These are phyloP conservation scores for Haplosporangium sp. DNA, from an alignment of 371 early-diverging fungal genomes.

Conservation along the genomic window DNA sequence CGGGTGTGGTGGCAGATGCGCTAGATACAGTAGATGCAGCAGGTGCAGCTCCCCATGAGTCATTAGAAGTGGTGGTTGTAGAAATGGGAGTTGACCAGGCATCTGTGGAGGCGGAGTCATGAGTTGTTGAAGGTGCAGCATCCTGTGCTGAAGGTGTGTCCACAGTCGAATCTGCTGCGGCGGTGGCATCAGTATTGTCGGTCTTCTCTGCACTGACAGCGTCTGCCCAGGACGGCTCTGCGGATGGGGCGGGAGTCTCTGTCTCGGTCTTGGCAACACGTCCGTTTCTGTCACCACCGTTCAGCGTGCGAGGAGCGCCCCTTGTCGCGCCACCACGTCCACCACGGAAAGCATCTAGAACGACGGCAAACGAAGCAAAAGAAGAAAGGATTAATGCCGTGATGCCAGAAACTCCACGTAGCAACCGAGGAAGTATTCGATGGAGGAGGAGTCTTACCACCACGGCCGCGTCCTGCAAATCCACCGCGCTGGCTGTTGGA, in stretches of 20 bases:
- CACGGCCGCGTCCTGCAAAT: conserved; percentile 47
- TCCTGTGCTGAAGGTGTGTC: conserved; percentile 57
- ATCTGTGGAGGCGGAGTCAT: conserved; percentile 19
- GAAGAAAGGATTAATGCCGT: no score
- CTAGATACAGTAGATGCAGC: conserved; percentile 1
- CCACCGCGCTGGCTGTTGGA: conserved; percentile 50
- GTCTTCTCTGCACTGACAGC: conserved; percentile 19
- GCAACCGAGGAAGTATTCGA: not conserved
- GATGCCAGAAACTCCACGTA: no score
- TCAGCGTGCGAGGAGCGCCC: conserved; percentile 44
- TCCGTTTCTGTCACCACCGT: conserved; percentile 42
- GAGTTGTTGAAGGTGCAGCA: conserved; percentile 69
- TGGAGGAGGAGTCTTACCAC: conserved; percentile 25
- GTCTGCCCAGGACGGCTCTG: conserved; percentile 4
- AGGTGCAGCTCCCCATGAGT: conserved; percentile 70
- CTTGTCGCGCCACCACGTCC: conserved; percentile 63
- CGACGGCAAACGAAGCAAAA: no score
- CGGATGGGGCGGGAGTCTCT: conserved; percentile 8
- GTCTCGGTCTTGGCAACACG: conserved; percentile 27
- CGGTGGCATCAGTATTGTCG: conserved; percentile 11
- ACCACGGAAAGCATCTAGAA: conserved; percentile 49
- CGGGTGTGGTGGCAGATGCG: conserved; percentile 33
- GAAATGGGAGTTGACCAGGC: conserved; percentile 29
- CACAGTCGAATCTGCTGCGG: conserved; percentile 11
- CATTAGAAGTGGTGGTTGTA: conserved; percentile 14